Conservation (phyloP, 2,329 filamentous ascomycete genomes). For the Diaporthe amygdali region DNA sequence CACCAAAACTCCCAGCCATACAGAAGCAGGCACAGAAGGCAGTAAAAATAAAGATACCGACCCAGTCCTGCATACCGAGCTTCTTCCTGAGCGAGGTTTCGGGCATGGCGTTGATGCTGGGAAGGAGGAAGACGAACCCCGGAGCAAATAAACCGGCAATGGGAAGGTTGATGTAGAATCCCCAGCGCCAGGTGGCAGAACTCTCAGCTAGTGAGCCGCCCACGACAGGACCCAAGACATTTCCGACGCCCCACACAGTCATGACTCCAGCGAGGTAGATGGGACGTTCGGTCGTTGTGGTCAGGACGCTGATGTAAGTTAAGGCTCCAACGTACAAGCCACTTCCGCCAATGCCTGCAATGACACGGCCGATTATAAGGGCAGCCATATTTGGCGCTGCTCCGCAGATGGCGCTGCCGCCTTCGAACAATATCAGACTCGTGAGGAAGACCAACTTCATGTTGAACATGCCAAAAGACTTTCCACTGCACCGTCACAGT, state of each 20-base stretch:
- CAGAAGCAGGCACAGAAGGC: conserved; percentile 45
- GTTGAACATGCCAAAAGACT: conserved; percentile 6
- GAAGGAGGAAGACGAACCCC: conserved; percentile 36
- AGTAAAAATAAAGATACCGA: conserved; percentile 47
- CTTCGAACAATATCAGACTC: conserved; percentile 19
- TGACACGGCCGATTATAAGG: conserved; percentile 40
- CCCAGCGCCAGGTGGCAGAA: conserved; percentile 46
- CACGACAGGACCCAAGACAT: conserved; percentile 46
- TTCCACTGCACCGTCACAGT: not conserved
- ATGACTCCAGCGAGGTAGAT: conserved; percentile 32
- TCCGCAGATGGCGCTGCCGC: conserved; percentile 42
- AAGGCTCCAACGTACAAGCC: conserved; percentile 43
- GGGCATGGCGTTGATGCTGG: conserved; percentile 24
- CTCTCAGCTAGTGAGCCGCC: conserved; percentile 47
- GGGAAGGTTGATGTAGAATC: conserved; percentile 60
- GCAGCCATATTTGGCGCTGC: conserved; percentile 33
- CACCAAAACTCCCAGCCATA: conserved; percentile 56
- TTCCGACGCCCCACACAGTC: conserved; percentile 44
- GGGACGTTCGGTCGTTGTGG: conserved; percentile 31
- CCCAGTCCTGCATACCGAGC: conserved; percentile 44
- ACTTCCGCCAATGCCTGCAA: conserved; percentile 44
- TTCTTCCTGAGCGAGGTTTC: conserved; percentile 31
- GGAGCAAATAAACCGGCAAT: conserved; percentile 42
- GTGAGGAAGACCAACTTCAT: not conserved
- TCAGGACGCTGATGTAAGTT: conserved; percentile 32